Evolutionary conservation across 1,284 basidiomycete species (phyloP), one percentile per base, ranked within the genome.

Genomic region (Hemileia vastatrix): DNA sequence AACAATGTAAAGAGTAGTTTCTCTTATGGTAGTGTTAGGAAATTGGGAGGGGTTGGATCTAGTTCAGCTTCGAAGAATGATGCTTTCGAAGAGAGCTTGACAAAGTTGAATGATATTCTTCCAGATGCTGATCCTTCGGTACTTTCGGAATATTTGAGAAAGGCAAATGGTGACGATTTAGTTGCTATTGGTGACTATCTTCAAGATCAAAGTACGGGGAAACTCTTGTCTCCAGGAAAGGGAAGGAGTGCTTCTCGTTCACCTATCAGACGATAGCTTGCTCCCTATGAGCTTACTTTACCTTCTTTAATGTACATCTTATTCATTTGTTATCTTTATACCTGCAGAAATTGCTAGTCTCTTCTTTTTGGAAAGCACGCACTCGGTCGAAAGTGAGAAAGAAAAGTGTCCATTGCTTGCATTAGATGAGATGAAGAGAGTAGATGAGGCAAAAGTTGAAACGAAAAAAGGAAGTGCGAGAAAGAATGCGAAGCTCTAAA

Each of bases 171-270:
- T 3, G 65, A 71, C 24, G 70, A 72, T 55, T 54, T 71, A 33
- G 60, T 54, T 0, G 71, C 71, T 3, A 72, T 72, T 9, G 70
- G 70, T 0, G 70, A 71, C 50, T 71, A 71, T 50, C 45, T 71
- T 32, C 68, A 70, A 49, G 70, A 69, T 51, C 67, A 71, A 59
- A 66, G 64, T 21, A 58, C 63, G 57, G 66, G 66, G 0, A 67
- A 67, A 36, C 24, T 67, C 21, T 65, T 67, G 6, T 33, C 6
- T 44, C 44, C 2, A 4, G 59, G 54, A n/a, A 65, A 56, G 19
- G 27, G 27, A 27, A 27, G 27, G 27, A 27, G 27, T 27, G 57
- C 64, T 24, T 65, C 64, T n/a, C 19, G 51, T 54, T 32, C 32
- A 23, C 32, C 19, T 21, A 54, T 36, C 18, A 5, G 51, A 43